phyloP scores from a whole-genome alignment of 2,329 filamentous ascomycete species.

The Metarhizium humberi region DNA sequence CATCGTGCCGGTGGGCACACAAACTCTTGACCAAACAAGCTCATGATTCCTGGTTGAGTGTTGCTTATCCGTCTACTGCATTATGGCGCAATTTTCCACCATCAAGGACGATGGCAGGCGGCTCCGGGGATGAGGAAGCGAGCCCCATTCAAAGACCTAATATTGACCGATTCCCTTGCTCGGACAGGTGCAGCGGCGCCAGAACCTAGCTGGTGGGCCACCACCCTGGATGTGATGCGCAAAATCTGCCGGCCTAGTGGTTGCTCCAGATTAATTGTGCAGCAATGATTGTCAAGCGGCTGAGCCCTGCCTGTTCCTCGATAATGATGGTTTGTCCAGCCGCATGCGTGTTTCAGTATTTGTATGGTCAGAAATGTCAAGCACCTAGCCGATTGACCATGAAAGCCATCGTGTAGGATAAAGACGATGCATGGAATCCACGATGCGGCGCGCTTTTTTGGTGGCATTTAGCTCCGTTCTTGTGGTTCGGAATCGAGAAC shows the following conservation, averaged over 20 bases:
- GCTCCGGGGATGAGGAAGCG: neutral
- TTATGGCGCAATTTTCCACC: neutral
- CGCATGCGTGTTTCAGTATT: neutral
- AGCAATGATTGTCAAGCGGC: neutral
- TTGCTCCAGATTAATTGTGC: neutral
- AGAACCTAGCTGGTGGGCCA: constrained; percentile 1
- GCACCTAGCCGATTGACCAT: neutral
- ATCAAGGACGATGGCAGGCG: neutral
- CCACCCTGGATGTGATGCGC: neutral
- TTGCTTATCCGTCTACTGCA: neutral
- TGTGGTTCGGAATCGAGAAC: neutral
- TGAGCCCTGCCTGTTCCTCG: neutral
- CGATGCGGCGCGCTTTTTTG: neutral
- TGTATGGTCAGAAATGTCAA: neutral
- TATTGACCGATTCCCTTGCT: constrained; percentile 1
- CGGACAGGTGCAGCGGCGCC: neutral
- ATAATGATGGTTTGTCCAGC: neutral
- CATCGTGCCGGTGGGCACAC: neutral
- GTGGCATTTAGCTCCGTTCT: neutral
- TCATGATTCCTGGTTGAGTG: neutral
- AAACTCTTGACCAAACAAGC: neutral
- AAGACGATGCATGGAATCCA: neutral
- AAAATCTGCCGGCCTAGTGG: neutral
- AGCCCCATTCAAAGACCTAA: neutral
- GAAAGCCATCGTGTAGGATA: neutral